Conservation (phyloP, 495 filamentous ascomycete species). For the Penicillium antarcticum region DNA sequence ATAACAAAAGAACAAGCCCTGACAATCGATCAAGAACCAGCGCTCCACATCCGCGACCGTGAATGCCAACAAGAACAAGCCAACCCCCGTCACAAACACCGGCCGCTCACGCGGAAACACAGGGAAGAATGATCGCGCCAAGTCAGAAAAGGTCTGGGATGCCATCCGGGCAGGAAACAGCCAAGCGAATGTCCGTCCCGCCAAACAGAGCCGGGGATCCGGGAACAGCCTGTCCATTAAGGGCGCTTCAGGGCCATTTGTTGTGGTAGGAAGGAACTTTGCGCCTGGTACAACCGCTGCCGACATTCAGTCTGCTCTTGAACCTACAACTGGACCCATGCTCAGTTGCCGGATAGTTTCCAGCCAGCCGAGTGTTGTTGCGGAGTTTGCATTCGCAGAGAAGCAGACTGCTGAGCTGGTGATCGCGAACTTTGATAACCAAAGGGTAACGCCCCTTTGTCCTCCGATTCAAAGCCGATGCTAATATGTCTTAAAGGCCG, state of each 20-base stretch:
- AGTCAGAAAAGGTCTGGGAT: constrained; percentile 35
- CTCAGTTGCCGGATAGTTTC: constrained; percentile 68
- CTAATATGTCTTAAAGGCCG: constrained; percentile 57
- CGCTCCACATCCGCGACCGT: constrained; percentile 40
- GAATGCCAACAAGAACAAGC: constrained; percentile 31
- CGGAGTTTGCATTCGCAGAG: constrained; percentile 78
- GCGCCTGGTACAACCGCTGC: constrained; percentile 89
- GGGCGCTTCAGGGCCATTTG: constrained; percentile 69
- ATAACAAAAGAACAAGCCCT: not conserved
- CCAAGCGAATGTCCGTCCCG: constrained; percentile 26
- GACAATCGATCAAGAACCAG: constrained; percentile 18
- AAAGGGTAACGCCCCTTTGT: constrained; percentile 56
- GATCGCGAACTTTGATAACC: constrained; percentile 80
- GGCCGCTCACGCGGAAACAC: constrained; percentile 24
- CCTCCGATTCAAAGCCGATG: not conserved
- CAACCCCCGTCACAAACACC: constrained; percentile 15
- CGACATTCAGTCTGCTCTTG: constrained; percentile 87
- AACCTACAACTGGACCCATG: constrained; percentile 66
- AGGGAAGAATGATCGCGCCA: constrained; percentile 32
- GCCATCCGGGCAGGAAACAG: constrained; percentile 28
- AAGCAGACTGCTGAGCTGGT: constrained; percentile 75
- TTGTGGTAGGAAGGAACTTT: constrained; percentile 86
- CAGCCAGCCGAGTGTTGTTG: constrained; percentile 72
- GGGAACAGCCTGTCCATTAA: constrained; percentile 62
- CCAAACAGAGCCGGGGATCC: not conserved